Conservation (phyloP, 345 rosid genomes). For the Syzygium oleosum region DNA sequence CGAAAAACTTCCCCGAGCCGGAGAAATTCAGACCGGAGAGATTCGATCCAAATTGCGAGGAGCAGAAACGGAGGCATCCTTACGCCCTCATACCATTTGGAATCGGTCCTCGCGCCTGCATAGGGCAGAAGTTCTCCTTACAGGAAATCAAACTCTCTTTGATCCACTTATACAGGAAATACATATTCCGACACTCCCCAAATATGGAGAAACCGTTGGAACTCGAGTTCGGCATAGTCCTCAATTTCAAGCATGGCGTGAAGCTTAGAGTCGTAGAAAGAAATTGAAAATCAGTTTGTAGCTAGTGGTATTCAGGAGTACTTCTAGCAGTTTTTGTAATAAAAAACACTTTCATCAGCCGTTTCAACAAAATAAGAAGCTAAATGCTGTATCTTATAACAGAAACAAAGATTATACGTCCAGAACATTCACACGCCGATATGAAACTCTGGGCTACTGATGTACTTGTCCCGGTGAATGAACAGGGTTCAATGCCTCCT, state of each 20-base stretch:
- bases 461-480: background rate
- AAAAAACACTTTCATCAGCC: background rate
- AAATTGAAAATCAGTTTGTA: background rate
- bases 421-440: too few species aligned
- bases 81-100: constrained; percentile 87
- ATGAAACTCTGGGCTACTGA: background rate
- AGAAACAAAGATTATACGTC: background rate
- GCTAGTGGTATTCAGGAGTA: background rate
- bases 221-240: constrained; percentile 71
- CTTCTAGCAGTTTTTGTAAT: background rate
- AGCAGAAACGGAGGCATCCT: constrained; percentile 76
- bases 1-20: constrained; percentile 79
- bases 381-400: background rate
- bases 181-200: constrained; percentile 61
- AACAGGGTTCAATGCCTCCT: background rate
- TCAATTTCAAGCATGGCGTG: constrained; percentile 77
- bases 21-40: constrained; percentile 82
- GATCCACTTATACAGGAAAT: constrained; percentile 56
- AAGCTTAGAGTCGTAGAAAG: constrained; percentile 56
- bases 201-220: constrained; percentile 78
- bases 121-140: constrained; percentile 72
- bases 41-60: constrained; percentile 69
- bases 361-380: background rate
- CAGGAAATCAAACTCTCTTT: constrained; percentile 75
- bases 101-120: constrained; percentile 87